Percentiles rank a stretch among this genome's conserved stretches.
Evolutionary conservation across 2,329 filamentous ascomycete genomes (phyloP).

Genomic region (Colletotrichum brevisporum): DNA sequence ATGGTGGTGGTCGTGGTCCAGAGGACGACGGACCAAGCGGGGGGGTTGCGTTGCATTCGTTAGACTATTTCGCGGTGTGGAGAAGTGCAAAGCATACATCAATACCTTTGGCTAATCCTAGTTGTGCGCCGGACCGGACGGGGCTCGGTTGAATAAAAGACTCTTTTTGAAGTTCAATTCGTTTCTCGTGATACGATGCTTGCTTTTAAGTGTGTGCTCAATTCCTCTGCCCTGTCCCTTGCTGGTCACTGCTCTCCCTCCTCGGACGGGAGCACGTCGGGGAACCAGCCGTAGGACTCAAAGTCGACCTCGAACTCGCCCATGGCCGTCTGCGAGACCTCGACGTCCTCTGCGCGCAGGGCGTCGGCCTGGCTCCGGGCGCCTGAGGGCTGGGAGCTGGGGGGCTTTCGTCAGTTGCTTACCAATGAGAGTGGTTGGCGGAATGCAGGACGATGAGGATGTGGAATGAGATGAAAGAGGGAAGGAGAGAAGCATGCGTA

Average conservation of each 20-base stretch:
- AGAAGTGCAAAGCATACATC: conserved; percentile 9
- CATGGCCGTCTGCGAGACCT: conserved; percentile 62
- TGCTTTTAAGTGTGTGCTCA: not conserved
- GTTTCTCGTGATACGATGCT: not conserved
- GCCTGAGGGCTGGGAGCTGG: conserved; percentile 64
- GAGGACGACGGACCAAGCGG: not conserved
- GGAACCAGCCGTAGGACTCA: conserved; percentile 69
- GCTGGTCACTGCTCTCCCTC: conserved; percentile 42
- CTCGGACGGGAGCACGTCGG: conserved; percentile 62
- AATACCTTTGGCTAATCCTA: conserved; percentile 38
- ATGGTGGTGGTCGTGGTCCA: not conserved
- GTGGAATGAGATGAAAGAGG: too few species aligned
- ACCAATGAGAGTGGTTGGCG: too few species aligned
- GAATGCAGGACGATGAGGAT: not conserved
- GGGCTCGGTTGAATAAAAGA: conserved; percentile 31
- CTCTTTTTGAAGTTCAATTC: conserved; percentile 5
- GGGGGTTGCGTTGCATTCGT: conserved; percentile 3
- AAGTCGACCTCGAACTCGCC: conserved; percentile 69
- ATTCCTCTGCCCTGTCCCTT: too few species aligned
- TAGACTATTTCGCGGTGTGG: conserved; percentile 9
- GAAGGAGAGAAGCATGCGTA: too few species aligned
- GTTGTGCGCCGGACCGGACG: conserved; percentile 17
- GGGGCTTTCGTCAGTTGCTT: not conserved
- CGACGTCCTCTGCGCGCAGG: conserved; percentile 66
- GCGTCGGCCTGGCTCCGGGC: conserved; percentile 65